Evolutionary conservation across 441 rosid genomes (phyloP), one percentile per base, ranked within the genome.

Genomic region (Eruca vesicaria): DNA sequence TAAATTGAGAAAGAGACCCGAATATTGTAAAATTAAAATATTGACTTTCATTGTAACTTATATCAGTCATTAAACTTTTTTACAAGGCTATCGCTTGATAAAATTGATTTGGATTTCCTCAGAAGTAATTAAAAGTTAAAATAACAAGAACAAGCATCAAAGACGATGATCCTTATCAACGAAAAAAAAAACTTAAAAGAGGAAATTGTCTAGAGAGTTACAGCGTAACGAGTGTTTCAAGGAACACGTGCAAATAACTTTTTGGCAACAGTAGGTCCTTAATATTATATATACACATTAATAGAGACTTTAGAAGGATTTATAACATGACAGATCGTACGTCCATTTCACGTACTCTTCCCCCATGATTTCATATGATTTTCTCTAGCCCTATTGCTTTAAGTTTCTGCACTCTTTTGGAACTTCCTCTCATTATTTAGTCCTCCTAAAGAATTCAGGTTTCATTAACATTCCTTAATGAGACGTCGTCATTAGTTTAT

Each of bases 161-260:
- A 14, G 53, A 41, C 9, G 26, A 23, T 23, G n/a, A 23, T 64
- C 20, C n/a, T 23, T 43, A 64, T 41, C 35, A 60, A 31, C 43
- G 6, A 2, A 32, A 60, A 29, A 15, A 60, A 60, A 15, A 59
- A 15, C 35, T 3, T 29, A 8, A 0, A 15, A n/a, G 63, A 59
- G 19, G 26, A 59, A 15, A 2, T 32, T 32, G 8, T 60, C n/a
- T 16, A 60, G 65, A 5, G 65, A 61, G 41, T 31, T 60, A 23
- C 41, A 48, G 16, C 38, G 69, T 28, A 15, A 45, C 9, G 19
- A 50, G 59, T 29, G 28, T 66, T 66, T 66, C 28, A 50, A 66
- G 60, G 11, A 66, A 31, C 70, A 66, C 70, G 70, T 66, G 70
- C 59, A 29, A 29, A 66, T 66, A 66, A 29, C 29, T 50, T 18